A percentile compares a stretch with the other conserved stretches of the same genome.
phyloP scores from a whole-genome alignment of 306 rosid species.

The Prunus mume region DNA sequence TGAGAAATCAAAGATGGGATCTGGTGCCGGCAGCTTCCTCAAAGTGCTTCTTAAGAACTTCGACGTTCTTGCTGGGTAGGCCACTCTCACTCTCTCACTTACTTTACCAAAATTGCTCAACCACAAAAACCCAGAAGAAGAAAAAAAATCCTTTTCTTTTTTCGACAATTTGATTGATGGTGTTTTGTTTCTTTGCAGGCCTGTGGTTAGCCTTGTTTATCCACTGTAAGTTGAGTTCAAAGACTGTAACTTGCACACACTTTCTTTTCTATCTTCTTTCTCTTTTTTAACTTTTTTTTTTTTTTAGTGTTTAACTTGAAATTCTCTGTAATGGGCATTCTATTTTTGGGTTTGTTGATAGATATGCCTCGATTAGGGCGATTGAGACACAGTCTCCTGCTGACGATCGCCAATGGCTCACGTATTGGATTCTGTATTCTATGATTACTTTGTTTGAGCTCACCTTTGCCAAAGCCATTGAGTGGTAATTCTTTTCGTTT shows the following conservation, averaged over 20 bases:
- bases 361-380: conserved; percentile 90
- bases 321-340: neutral
- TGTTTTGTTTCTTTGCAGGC: conserved; percentile 57
- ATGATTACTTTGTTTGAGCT: conserved; percentile 91
- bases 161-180: conserved; percentile 21
- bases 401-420: conserved; percentile 98
- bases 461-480: conserved; percentile 76
- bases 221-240: conserved; percentile 71
- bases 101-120: neutral
- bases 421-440: conserved; percentile 95
- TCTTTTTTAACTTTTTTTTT: neutral
- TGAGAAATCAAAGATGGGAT: conserved; percentile 62
- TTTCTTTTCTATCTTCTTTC: neutral
- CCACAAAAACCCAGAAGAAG: neutral
- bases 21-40: conserved; percentile 72
- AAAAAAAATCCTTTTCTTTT: no score
- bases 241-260: neutral
- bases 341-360: conserved; percentile 28
- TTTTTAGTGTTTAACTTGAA: neutral
- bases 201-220: conserved; percentile 87
- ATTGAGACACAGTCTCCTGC: conserved; percentile 78
- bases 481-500: conserved; percentile 51
- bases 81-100: neutral
- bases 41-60: conserved; percentile 72
- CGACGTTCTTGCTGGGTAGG: conserved; percentile 95